Base-by-base conservation (phyloP, 163 green algal species). In the Scenedesmus sp. region DNA sequence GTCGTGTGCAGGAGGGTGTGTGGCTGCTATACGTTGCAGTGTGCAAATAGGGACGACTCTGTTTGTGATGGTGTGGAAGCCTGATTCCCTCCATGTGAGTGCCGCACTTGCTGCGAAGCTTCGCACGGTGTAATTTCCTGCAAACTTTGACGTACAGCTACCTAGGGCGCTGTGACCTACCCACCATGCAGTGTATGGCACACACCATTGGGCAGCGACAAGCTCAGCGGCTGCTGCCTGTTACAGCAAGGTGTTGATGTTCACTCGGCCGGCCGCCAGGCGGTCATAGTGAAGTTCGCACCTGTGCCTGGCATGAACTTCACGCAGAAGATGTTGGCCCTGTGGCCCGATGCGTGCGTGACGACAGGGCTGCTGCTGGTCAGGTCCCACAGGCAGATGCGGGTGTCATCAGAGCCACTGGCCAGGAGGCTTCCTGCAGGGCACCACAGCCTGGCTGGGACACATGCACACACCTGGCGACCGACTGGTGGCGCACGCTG, bases 261-360 rank as follows among this genome's bases (percentile, higher is more conserved):
- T n/a, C 78, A 56, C 30, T 30, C 40, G 24, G 35, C n/a, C 78
- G 37, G 5, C 20, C 30, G 5, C 24, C 42, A 56, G 20, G 5
- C 22, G 12, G 13, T 49, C 1, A 51, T 1, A 42, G 15, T 84
- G 78, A 84, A 84, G 35, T 59, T 84, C 42, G 7, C 43, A 59
- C 43, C 61, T n/a, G 35, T 81, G 37, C 42, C 40, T 65, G 87
- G 87, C 76, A 91, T 86, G 51, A 87, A 91, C 30, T 76, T 87
- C 43, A 91, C 87, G 81, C 87, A 91, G 40, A 91, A 91, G 43
- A 91, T 91, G 78, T 91, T 91, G 51, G 81, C 68, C 53, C 13
- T 81, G 56, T 91, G 87, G 37, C 79, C 78, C 2, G 87, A 87
- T 3, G 30, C 22, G 7, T 70, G 15, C 16, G 44, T 59, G 33